Percentiles rank a stretch among this genome's conserved stretches.
Evolutionary conservation across 2,329 filamentous ascomycete species (phyloP).

Genomic region (Ophiostoma novo-ulmi): DNA sequence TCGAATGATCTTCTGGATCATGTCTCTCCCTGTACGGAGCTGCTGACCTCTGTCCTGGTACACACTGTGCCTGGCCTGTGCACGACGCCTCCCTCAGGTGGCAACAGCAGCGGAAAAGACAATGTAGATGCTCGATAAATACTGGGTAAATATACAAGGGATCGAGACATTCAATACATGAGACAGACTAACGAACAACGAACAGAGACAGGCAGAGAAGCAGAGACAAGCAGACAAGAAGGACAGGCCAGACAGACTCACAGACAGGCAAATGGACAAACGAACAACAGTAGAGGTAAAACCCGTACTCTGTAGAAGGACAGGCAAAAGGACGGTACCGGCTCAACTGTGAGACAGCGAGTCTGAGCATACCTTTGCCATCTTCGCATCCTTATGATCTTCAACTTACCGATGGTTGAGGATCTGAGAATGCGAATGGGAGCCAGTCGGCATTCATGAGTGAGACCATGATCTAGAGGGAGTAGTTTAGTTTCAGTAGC

Average conservation of each 20-base stretch:
- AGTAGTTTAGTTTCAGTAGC: not conserved
- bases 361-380: too few relatives aligned
- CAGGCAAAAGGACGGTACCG: not conserved
- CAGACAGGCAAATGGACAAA: not conserved
- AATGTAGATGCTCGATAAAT: not conserved
- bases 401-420: not conserved
- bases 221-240: not conserved
- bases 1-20: conserved; percentile 11
- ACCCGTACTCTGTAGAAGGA: not conserved
- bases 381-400: not conserved
- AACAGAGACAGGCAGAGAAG: not conserved
- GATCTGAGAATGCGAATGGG: not conserved
- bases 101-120: not conserved
- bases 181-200: not conserved
- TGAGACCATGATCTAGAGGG: not conserved
- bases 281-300: too few relatives aligned
- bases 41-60: not conserved
- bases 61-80: not conserved
- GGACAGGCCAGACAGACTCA: not conserved
- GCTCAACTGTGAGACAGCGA: not conserved
- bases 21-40: conserved; percentile 13
- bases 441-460: not conserved
- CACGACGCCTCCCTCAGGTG: conserved; percentile 1
- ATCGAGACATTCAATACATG: not conserved
- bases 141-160: not conserved